A percentile compares a stretch with the other conserved stretches of the same genome.
Evolutionary conservation across 1,284 basidiomycete genomes (phyloP).

Genomic region (Coniferiporia sulphurascens): DNA sequence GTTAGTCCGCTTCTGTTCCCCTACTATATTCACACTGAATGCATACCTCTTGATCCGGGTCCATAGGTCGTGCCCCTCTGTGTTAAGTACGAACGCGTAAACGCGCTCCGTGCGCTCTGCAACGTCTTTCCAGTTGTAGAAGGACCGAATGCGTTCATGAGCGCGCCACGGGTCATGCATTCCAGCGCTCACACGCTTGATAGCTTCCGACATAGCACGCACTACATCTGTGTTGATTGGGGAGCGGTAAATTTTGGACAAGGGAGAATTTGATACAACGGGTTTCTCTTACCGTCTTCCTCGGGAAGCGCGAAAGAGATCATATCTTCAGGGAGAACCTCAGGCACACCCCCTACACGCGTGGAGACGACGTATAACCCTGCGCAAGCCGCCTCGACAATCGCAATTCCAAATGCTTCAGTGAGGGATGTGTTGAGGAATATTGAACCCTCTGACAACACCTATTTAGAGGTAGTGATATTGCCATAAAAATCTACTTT

Average conservation of each 20-base stretch:
- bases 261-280: background rate
- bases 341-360: constrained; percentile 92
- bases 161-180: constrained; percentile 76
- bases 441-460: constrained; percentile 81
- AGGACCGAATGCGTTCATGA: constrained; percentile 70
- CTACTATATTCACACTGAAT: constrained; percentile 3
- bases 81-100: constrained; percentile 65
- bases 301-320: constrained; percentile 92
- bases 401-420: constrained; percentile 94
- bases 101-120: constrained; percentile 79
- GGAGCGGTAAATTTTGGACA: background rate
- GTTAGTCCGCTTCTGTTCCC: background rate
- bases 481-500: background rate
- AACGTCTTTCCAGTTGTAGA: constrained; percentile 90
- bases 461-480: constrained; percentile 40
- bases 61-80: constrained; percentile 58
- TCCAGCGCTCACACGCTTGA: constrained; percentile 63
- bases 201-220: constrained; percentile 77
- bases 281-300: constrained; percentile 52
- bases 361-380: constrained; percentile 95
- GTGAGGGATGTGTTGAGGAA: constrained; percentile 96
- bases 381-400: constrained; percentile 93
- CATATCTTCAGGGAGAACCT: constrained; percentile 91
- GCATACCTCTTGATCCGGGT: constrained; percentile 67
- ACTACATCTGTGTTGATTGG: constrained; percentile 63